Base-by-base conservation (phyloP, 2,329 filamentous ascomycete genomes). In the Arthrobotrys musiformis region DNA sequence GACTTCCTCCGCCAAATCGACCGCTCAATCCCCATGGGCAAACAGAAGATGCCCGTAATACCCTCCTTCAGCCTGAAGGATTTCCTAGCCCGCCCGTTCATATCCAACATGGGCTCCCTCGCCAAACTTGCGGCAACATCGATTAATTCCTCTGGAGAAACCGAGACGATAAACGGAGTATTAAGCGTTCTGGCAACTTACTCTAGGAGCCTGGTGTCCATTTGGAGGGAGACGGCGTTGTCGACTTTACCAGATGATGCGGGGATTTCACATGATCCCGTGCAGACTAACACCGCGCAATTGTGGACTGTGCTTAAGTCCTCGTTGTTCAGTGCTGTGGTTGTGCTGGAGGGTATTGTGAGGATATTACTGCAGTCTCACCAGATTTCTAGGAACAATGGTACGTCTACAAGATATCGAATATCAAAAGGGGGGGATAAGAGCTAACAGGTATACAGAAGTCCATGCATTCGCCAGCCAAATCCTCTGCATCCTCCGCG, bases 281-380 rank as follows among this genome's bases (percentile, higher is more conserved):
- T 30, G 26, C 58, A 76, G 50, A 76, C 72, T 7, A 76, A 76
- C 30, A 69, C 72, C 0, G 72, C 48, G 13, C 72, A 76, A 24
- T 13, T 97, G 4, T 94, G 92, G 91, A 89, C 90, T 79, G 83
- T 94, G 1, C 85, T 97, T 5, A 90, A 90, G 79, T 91, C 92
- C 70, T 88, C 90, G 46, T 85, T 97, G 81, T 97, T 94, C 81
- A 89, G 91, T 1, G 87, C 90, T 2, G 89, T 94, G 2, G 90
- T 93, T 60, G 86, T 92, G 13, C 85, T 96, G n/a, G 89, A 93
- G 61, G 89, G 92, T 42, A 87, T 93, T 5, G 86, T 93, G 7
- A 90, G 90, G 1, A 88, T 93, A 35, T 85, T 86, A 72, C 83
- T 89, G 24, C 83, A 89, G 1, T 88, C 89, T 73, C 84, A 84